Conservation (phyloP, 768 basidiomycete species). For the Boletus sensibilis region DNA sequence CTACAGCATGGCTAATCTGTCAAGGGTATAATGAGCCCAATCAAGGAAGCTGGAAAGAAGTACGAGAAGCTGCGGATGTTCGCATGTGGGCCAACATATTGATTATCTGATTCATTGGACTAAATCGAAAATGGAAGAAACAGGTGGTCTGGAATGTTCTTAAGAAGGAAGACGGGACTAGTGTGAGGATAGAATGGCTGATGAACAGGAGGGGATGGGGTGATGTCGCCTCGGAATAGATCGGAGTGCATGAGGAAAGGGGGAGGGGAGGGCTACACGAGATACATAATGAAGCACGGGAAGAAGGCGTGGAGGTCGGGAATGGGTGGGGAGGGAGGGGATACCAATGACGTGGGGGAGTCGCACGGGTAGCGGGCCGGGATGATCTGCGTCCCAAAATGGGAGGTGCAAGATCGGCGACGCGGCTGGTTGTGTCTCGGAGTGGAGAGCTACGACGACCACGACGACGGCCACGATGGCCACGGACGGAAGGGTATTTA, state of each 20-base stretch:
- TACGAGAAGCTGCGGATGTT: slow-evolving; percentile 5
- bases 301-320: slow-evolving; percentile 14
- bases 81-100: background rate
- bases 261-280: background rate
- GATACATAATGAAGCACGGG: slow-evolving; percentile 20
- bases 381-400: slow-evolving; percentile 27
- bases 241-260: slow-evolving; percentile 4
- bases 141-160: background rate
- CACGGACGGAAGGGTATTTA: background rate
- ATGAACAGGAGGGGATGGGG: background rate
- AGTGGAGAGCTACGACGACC: background rate
- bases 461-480: background rate
- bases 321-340: background rate
- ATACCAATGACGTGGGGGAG: slow-evolving; percentile 13
- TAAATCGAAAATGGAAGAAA: slow-evolving; percentile 1
- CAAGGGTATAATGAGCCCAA: background rate
- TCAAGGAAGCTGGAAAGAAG: background rate
- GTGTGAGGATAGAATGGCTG: background rate
- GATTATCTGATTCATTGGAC: slow-evolving; percentile 9
- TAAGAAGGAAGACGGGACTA: background rate
- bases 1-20: slow-evolving; percentile 4
- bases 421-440: background rate
- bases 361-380: slow-evolving; percentile 7
- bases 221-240: slow-evolving; percentile 1
- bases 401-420: slow-evolving; percentile 13